Conservation (phyloP, 805 yeast species). For the Diddensiella caesifluorescens region DNA sequence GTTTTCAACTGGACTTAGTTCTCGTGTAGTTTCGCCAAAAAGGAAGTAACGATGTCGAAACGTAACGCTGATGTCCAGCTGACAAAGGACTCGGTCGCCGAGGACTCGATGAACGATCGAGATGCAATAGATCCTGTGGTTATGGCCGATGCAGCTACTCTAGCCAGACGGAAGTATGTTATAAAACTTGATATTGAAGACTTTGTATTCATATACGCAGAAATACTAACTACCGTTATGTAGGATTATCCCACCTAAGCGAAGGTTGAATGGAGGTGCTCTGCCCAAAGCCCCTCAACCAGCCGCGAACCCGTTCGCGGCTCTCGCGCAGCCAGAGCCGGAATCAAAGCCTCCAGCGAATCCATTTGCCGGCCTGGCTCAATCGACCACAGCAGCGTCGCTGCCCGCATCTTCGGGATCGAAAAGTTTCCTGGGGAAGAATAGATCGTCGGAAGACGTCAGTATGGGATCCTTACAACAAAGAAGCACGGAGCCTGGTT, state of each 20-base stretch:
- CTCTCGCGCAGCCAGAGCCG: constrained; percentile 5
- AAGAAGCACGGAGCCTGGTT: not conserved
- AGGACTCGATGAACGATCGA: constrained; percentile 32
- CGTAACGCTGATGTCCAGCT: constrained; percentile 64
- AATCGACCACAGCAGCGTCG: not conserved
- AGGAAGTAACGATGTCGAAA: constrained; percentile 43
- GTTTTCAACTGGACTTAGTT: too few relatives aligned
- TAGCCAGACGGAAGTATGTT: constrained; percentile 56
- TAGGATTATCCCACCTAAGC: constrained; percentile 14
- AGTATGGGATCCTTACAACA: not conserved
- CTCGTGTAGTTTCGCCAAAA: too few relatives aligned
- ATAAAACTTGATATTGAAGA: not conserved
- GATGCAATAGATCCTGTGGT: constrained; percentile 37
- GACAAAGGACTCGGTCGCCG: constrained; percentile 44
- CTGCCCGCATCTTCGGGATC: not conserved
- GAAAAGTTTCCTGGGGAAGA: not conserved
- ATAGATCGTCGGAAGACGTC: not conserved
- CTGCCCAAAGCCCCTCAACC: constrained; percentile 3
- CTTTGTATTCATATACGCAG: not conserved
- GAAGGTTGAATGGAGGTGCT: constrained; percentile 3
- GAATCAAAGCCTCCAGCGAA: constrained; percentile 8
- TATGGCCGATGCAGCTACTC: constrained; percentile 54
- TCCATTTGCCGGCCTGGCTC: constrained; percentile 9
- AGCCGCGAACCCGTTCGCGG: constrained; percentile 12
- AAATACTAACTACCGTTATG: not conserved